A percentile compares a stretch with the other conserved stretches of the same genome.
These are phyloP conservation scores for Ziziphus jujuba DNA, from an alignment of 306 rosid species.

Conservation along the genomic window DNA sequence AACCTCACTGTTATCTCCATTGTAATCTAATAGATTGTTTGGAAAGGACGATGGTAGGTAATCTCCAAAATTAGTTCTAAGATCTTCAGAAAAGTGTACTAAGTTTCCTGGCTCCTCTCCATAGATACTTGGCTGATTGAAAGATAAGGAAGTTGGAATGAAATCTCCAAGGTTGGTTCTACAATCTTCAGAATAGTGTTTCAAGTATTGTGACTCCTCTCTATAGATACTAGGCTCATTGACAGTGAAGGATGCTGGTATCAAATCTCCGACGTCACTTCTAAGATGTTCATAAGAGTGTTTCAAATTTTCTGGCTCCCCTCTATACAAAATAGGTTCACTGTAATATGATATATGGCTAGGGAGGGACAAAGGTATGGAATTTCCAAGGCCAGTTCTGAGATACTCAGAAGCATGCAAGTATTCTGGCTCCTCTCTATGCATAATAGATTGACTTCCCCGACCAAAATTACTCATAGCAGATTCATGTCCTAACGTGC, in stretches of 20 bases:
- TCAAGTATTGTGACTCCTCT: neutral
- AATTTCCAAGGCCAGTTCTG: too few relatives aligned
- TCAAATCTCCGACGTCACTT: neutral
- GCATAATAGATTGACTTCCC: neutral
- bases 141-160: neutral
- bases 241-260: neutral
- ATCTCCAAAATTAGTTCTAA: neutral
- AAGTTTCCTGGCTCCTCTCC: neutral
- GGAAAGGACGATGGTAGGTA: too few relatives aligned
- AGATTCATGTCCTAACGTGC: conserved; percentile 10
- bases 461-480: neutral
- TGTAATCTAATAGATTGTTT: neutral
- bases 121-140: neutral
- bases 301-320: neutral
- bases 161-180: neutral
- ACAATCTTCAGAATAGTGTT: neutral
- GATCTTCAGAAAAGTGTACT: neutral
- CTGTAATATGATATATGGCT: neutral
- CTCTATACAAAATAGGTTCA: neutral
- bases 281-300: too few relatives aligned
- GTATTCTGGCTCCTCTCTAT: neutral
- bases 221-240: neutral
- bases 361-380: too few relatives aligned
- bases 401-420: neutral
- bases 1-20: conserved; percentile 24